Evolutionary conservation across 768 basidiomycete species (phyloP).

Genomic region (Tulasnella sp.): DNA sequence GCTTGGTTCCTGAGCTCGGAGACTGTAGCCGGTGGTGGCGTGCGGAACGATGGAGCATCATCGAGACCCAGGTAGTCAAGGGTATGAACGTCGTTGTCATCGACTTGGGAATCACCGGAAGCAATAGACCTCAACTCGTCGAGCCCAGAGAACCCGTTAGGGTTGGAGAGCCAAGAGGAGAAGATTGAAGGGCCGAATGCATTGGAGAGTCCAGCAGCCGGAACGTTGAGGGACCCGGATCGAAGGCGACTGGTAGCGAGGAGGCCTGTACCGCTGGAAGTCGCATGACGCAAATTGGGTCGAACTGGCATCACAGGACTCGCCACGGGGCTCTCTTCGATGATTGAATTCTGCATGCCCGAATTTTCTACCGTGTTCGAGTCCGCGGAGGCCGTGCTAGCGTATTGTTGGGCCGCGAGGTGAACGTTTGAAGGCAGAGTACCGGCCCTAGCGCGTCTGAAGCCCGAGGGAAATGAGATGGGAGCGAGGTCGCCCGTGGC

Average conservation of each 20-base stretch:
- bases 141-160: slow-evolving; percentile 45
- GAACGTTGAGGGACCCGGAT: slow-evolving; percentile 86
- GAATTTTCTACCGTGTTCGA: too few species aligned
- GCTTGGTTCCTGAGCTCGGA: slow-evolving; percentile 82
- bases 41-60: slow-evolving; percentile 42
- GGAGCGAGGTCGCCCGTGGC: slow-evolving; percentile 45
- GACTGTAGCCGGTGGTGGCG: slow-evolving; percentile 77
- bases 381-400: slow-evolving; percentile 35
- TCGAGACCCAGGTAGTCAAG: slow-evolving; percentile 95
- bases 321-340: too few species aligned
- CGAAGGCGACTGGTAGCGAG: slow-evolving; percentile 69
- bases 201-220: slow-evolving; percentile 57
- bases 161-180: slow-evolving; percentile 69
- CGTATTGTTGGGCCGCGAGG: slow-evolving; percentile 74
- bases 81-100: slow-evolving; percentile 87
- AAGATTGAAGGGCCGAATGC: slow-evolving; percentile 85
- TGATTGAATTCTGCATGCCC: too few species aligned
- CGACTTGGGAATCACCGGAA: slow-evolving; percentile 67
- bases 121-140: slow-evolving; percentile 75
- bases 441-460: slow-evolving; percentile 91
- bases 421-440: slow-evolving; percentile 94
- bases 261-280: slow-evolving; percentile 48
- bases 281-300: slow-evolving; percentile 66
- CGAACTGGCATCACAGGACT: slow-evolving; percentile 28
- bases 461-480: slow-evolving; percentile 73